Conservation (phyloP, 257 asterid species). For the Handroanthus guayacan region DNA sequence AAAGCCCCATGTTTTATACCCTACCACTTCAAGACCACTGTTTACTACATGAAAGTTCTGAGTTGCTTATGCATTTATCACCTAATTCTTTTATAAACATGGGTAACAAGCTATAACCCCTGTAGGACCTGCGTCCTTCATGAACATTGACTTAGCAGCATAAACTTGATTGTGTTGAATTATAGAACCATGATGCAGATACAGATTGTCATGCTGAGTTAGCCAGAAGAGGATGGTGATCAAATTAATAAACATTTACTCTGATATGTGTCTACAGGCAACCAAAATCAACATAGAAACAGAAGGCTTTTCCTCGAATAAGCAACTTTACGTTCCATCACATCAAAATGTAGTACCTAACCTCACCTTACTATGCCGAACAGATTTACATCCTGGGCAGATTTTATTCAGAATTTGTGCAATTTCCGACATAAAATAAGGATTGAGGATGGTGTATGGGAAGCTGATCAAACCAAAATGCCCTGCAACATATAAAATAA, state of each 20-base stretch:
- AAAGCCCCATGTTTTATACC: not conserved
- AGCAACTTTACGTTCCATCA: constrained; percentile 36
- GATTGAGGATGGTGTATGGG: constrained; percentile 75
- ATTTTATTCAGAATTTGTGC: constrained; percentile 77
- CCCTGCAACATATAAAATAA: constrained; percentile 62
- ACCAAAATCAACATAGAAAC: constrained; percentile 18
- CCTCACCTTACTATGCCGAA: constrained; percentile 67
- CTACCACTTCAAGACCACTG: not conserved
- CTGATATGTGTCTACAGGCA: constrained; percentile 14
- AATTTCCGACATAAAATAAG: constrained; percentile 78
- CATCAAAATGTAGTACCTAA: constrained; percentile 55
- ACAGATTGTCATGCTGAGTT: constrained; percentile 21
- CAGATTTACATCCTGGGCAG: constrained; percentile 87
- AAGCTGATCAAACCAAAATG: constrained; percentile 88
- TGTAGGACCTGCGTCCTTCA: constrained; percentile 5
- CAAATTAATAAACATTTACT: constrained; percentile 1
- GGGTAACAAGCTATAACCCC: not conserved
- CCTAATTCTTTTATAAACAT: constrained; percentile 21
- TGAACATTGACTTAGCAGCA: constrained; percentile 24
- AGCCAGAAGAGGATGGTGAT: constrained; percentile 14
- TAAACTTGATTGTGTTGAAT: not conserved
- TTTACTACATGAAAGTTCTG: constrained; percentile 10
- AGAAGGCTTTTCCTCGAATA: not conserved
- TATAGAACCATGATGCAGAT: constrained; percentile 2
- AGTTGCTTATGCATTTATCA: constrained; percentile 16